Conservation (phyloP, 345 rosid genomes). For the Populus tremula region DNA sequence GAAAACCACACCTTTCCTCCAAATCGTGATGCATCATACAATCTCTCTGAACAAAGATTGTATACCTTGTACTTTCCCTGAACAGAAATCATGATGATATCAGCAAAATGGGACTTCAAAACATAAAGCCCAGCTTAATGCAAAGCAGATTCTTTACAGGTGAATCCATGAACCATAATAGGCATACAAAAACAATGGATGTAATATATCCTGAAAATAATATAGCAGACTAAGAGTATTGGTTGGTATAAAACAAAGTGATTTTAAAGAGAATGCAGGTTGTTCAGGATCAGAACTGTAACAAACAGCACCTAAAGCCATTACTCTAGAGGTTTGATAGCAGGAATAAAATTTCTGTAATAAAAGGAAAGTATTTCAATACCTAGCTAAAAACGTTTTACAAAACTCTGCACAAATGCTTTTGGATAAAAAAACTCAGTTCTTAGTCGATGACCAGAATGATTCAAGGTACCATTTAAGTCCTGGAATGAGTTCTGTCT, state of each 20-base stretch:
- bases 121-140: neutral
- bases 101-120: conserved; percentile 3
- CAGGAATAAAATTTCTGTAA: neutral
- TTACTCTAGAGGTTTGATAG: neutral
- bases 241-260: neutral
- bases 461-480: too few relatives aligned
- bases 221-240: too few relatives aligned
- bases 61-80: conserved; percentile 37
- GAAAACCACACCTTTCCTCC: conserved; percentile 28
- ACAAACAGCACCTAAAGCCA: neutral
- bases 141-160: neutral
- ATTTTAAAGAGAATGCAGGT: neutral
- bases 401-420: neutral
- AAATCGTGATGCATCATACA: conserved; percentile 30
- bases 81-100: conserved; percentile 17
- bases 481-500: too few relatives aligned
- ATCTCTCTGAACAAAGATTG: conserved; percentile 33
- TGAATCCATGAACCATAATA: neutral
- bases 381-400: neutral
- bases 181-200: neutral
- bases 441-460: too few relatives aligned
- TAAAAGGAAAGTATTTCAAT: neutral
- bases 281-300: conserved; percentile 1
- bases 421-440: neutral
- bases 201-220: neutral